These are phyloP conservation scores for Vaccinium corymbosum DNA, from an alignment of 148 eudicot genomes.

Conservation along the genomic window DNA sequence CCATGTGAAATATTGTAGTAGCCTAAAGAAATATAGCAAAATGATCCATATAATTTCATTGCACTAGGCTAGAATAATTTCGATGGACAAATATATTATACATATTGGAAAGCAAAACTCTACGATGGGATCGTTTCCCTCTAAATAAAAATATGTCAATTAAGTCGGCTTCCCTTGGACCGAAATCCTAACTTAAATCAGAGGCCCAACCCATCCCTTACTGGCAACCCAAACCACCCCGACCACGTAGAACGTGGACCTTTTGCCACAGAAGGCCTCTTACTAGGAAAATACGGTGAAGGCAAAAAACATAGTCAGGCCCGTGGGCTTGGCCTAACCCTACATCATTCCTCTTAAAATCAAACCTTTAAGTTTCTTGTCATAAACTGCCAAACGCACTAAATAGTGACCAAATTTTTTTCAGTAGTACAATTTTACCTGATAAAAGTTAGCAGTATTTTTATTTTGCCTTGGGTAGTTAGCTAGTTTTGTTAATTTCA, in stretches of 20 bases:
- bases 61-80: too few species aligned
- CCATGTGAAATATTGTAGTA: too few species aligned
- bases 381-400: neutral
- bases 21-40: too few species aligned
- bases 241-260: neutral
- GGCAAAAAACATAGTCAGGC: neutral
- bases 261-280: neutral
- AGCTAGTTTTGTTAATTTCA: neutral
- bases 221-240: neutral
- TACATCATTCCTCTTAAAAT: neutral
- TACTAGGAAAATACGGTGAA: too few species aligned
- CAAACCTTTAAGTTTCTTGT: too few species aligned
- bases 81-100: too few species aligned
- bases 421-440: neutral
- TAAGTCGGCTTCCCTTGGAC: too few species aligned
- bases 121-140: too few species aligned
- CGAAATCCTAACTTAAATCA: neutral
- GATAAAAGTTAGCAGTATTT: neutral
- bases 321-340: neutral
- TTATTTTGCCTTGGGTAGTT: neutral
- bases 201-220: neutral
- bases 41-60: too few species aligned
- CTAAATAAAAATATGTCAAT: too few species aligned
- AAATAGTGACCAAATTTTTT: neutral
- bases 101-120: too few species aligned